Evolutionary conservation across 257 asterid genomes (phyloP).

Genomic region (Solanum lignicaule): DNA sequence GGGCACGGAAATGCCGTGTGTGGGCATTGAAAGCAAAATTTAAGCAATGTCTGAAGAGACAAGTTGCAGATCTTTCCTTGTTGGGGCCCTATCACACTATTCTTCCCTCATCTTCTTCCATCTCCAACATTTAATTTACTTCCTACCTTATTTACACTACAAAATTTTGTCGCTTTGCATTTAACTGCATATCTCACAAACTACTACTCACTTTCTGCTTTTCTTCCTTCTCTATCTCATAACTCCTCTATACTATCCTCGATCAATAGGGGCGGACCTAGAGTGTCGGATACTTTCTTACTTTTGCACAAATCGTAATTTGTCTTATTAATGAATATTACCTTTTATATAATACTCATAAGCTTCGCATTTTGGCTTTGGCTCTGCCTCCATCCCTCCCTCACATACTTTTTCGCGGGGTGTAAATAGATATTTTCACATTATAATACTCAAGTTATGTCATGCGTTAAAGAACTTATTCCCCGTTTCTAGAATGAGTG

Average conservation of each 20-base stretch:
- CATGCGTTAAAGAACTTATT: too few species aligned
- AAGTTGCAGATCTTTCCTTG: constrained; percentile 28
- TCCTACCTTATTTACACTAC: not conserved
- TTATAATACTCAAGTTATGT: too few species aligned
- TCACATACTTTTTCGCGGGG: too few species aligned
- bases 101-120: not conserved
- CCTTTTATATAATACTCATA: not conserved
- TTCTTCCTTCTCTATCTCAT: not conserved
- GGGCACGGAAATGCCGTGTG: constrained; percentile 59
- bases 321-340: too few species aligned
- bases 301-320: not conserved
- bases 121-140: not conserved
- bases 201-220: not conserved
- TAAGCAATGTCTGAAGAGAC: constrained; percentile 8
- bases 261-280: not conserved
- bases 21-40: constrained; percentile 26
- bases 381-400: too few species aligned
- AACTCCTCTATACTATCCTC: not conserved
- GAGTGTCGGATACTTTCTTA: not conserved
- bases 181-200: not conserved
- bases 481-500: not conserved
- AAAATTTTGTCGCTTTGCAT: not conserved
- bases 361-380: not conserved
- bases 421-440: too few species aligned
- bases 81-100: not conserved